Evolutionary conservation across 2,329 filamentous ascomycete genomes (phyloP).

Genomic region (Gnomoniopsis sp.): DNA sequence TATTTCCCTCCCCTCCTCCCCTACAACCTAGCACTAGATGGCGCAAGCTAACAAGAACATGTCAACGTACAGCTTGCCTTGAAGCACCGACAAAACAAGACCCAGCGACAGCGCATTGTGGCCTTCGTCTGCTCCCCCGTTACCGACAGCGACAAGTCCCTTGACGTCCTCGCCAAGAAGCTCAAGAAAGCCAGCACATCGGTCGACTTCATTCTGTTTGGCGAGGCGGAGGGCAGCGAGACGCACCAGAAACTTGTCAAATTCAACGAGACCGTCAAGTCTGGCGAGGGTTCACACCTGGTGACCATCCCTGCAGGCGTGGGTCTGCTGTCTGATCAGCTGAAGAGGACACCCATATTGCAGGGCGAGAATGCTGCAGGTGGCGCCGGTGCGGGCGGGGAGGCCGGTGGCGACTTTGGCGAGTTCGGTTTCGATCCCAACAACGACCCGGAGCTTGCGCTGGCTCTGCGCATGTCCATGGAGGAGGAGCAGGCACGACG

Average conservation of each 20-base stretch:
- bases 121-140: conserved; percentile 95
- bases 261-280: conserved; percentile 92
- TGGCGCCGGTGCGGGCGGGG: conserved; percentile 55
- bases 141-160: conserved; percentile 81
- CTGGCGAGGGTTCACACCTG: conserved; percentile 85
- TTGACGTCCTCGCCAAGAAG: conserved; percentile 88
- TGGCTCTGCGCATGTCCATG: conserved; percentile 95
- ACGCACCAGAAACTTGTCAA: conserved; percentile 87
- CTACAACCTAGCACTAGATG: conserved; percentile 19
- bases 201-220: conserved; percentile 93
- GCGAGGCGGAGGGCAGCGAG: conserved; percentile 85
- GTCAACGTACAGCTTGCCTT: conserved; percentile 68
- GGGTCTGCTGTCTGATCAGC: conserved; percentile 87
- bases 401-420: conserved; percentile 61
- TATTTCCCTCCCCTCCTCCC: background rate
- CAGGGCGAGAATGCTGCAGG: conserved; percentile 73
- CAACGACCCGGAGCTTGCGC: conserved; percentile 87
- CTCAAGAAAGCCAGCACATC: conserved; percentile 98
- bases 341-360: conserved; percentile 85
- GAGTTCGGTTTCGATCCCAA: conserved; percentile 90
- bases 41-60: background rate
- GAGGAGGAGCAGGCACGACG: conserved; percentile 95
- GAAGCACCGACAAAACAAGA: conserved; percentile 97
- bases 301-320: conserved; percentile 87
- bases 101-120: conserved; percentile 93